Evolutionary conservation across 164 flowering plant species (phyloP), one percentile per base, ranked within the genome.

Genomic region (Tetracentron sinense): DNA sequence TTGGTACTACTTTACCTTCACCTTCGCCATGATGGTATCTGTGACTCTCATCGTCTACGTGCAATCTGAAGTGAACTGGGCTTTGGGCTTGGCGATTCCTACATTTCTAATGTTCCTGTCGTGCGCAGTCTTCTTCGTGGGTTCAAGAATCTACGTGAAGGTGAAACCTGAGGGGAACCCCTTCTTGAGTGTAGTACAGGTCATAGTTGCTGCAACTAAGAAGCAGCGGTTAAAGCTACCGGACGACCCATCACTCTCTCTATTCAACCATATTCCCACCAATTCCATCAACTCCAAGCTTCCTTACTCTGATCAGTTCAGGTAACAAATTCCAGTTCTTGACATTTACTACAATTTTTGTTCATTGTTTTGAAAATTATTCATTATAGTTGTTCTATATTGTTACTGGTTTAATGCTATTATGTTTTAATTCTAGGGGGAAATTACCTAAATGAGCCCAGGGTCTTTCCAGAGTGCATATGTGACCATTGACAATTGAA

Each of bases 1-100:
- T 49, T 94, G 98, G 98, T 94, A 87, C 74, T 89, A 74, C 76
- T 87, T 89, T 81, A 89, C 96, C 30, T 84, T 70, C 77, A 89
- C 97, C 10, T 80, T 86, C 50, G 96, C 95, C 0, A 67, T 75
- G 77, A 79, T 91, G 83, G 60, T 94, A 3, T 81, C 97, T 1
- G 51, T 91, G 47, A 91, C 97, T 0, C 16, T 82, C 46, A 82
- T 94, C 4, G 96, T 94, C 11, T 94, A 88, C 33, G 82, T 94
- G 21, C 97, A 94, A 71, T 69, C 86, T 26, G 71, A 75, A n/a
- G 75, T 90, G 21, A 89, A 82, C 67, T 91, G 98, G 98, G 72
- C 84, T 11, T 26, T 83, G 0, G 98, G 98, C 5, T 56, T 91
- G 2, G 86, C 65, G 3, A 81, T 94, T 50, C 92, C 97, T 0